Evolutionary conservation across 805 yeast genomes (phyloP).

Genomic region (Lipomyces kockii): DNA sequence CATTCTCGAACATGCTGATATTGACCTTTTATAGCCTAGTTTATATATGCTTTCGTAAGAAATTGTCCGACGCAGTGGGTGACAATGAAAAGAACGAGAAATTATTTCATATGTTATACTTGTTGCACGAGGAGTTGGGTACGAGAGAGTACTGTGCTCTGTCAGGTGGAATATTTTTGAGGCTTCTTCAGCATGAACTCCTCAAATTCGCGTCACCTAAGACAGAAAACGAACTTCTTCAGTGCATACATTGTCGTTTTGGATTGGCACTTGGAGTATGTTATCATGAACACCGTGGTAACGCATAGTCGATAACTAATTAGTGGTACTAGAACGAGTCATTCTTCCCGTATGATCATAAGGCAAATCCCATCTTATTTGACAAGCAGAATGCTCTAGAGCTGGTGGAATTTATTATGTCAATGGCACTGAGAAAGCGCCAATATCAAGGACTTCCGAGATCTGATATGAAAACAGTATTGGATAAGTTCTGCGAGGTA

Average conservation of each 20-base stretch:
- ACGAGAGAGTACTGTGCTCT: conserved; percentile 68
- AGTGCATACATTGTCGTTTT: conserved; percentile 76
- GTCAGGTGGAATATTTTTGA: conserved; percentile 64
- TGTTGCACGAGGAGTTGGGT: conserved; percentile 78
- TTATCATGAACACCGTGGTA: neutral
- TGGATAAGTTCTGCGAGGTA: conserved; percentile 73
- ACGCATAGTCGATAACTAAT: neutral
- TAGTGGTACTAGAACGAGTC: conserved; percentile 47
- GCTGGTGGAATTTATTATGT: conserved; percentile 56
- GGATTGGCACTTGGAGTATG: conserved; percentile 62
- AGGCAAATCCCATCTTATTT: conserved; percentile 51
- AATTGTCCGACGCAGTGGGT: conserved; percentile 29
- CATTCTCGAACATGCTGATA: conserved; percentile 18
- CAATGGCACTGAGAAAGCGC: conserved; percentile 58
- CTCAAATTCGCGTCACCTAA: conserved; percentile 50
- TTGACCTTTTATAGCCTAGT: conserved; percentile 27
- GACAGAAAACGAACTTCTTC: conserved; percentile 73
- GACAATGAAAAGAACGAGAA: conserved; percentile 20
- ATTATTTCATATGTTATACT: conserved; percentile 55
- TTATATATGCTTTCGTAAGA: conserved; percentile 47
- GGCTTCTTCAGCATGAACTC: conserved; percentile 60
- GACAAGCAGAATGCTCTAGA: conserved; percentile 49
- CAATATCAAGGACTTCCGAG: conserved; percentile 62
- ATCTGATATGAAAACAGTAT: conserved; percentile 69
- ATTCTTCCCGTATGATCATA: conserved; percentile 71